phyloP scores from a whole-genome alignment of 495 filamentous ascomycete species.

The Podospora fimiseda region DNA sequence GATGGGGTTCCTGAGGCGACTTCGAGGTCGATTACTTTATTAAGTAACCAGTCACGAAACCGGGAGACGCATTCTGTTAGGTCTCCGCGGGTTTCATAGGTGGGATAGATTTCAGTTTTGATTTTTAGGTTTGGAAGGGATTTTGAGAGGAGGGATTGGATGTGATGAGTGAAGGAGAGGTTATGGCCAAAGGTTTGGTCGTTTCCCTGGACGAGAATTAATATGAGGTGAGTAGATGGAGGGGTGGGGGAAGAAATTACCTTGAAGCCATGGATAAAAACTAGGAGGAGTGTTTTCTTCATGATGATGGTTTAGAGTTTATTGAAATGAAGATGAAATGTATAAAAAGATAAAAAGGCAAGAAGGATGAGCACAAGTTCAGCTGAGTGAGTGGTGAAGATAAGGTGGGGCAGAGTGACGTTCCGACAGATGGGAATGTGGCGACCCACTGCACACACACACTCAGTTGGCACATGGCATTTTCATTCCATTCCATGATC shows the following conservation, averaged over 20 bases:
- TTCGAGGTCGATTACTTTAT: constrained; percentile 91
- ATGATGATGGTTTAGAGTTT: constrained; percentile 39
- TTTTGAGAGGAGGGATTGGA: constrained; percentile 61
- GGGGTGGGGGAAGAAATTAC: constrained; percentile 36
- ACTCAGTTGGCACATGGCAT: too few species aligned
- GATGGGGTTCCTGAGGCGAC: constrained; percentile 74
- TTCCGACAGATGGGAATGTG: too few species aligned
- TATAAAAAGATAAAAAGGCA: too few species aligned
- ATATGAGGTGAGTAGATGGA: not conserved
- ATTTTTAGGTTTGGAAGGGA: constrained; percentile 70
- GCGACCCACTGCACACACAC: too few species aligned
- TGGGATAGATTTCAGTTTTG: constrained; percentile 69
- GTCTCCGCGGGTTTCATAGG: constrained; percentile 87
- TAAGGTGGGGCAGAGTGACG: too few species aligned
- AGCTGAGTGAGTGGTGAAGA: too few species aligned
- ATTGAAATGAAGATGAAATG: not conserved
- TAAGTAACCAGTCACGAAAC: constrained; percentile 88
- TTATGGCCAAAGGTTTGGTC: constrained; percentile 74
- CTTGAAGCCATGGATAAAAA: constrained; percentile 98
- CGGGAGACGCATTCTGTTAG: constrained; percentile 68
- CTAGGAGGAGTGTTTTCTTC: constrained; percentile 84
- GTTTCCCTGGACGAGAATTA: constrained; percentile 72
- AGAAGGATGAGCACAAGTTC: too few species aligned
- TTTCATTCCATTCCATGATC: too few species aligned
- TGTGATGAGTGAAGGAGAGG: constrained; percentile 62